Evolutionary conservation across 108 stramenopile species (phyloP).

Genomic region (Asterionellopsis glacialis): DNA sequence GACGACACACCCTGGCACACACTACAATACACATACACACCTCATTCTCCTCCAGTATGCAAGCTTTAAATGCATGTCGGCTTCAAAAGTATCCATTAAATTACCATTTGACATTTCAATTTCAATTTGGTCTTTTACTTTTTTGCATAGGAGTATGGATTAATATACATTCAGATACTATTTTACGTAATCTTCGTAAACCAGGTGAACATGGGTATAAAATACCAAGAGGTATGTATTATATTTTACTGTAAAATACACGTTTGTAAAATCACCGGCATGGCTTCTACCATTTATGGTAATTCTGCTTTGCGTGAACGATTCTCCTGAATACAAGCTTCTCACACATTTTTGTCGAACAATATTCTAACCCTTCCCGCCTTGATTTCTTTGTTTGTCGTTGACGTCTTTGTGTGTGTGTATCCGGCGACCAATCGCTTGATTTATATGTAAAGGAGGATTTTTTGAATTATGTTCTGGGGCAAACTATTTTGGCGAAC

Average conservation of each 20-base stretch:
- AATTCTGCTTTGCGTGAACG: no score
- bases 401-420: no score
- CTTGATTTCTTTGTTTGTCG: background rate
- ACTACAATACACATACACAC: no score
- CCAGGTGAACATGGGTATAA: slow-evolving; percentile 18
- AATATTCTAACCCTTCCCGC: background rate
- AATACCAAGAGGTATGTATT: slow-evolving; percentile 48
- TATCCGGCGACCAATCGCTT: no score
- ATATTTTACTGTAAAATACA: no score
- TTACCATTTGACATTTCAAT: slow-evolving; percentile 8
- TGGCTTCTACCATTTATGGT: no score
- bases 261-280: no score
- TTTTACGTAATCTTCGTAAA: slow-evolving; percentile 54
- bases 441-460: no score
- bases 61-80: slow-evolving; percentile 11
- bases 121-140: slow-evolving; percentile 41
- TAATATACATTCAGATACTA: slow-evolving; percentile 68
- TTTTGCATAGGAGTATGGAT: slow-evolving; percentile 62
- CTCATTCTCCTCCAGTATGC: no score
- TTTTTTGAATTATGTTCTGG: slow-evolving; percentile 66
- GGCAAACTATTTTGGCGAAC: slow-evolving; percentile 85
- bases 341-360: no score
- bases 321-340: no score
- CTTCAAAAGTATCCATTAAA: slow-evolving; percentile 17
- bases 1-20: no score